A percentile compares a stretch with the other conserved stretches of the same genome.
Conservation (phyloP, 208 protist genomes). For the Acanthamoeba lenticulata region DNA sequence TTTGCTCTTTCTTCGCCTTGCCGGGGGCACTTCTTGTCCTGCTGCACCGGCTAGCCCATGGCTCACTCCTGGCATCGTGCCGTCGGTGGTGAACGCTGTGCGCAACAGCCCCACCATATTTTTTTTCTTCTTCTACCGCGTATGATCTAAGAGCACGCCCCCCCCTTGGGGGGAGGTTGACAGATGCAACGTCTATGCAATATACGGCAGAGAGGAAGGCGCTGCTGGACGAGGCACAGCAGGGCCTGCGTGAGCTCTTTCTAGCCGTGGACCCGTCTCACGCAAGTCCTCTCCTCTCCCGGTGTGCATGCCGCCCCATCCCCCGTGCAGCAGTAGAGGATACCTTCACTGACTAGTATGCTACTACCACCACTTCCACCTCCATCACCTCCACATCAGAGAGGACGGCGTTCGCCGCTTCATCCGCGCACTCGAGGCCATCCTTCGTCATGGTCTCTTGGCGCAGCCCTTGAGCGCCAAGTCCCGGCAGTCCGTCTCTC, state of each 20-base stretch:
- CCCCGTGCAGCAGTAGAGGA: not conserved
- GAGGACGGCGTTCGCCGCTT: not conserved
- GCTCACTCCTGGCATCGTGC: slow-evolving; percentile 11
- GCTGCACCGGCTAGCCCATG: not conserved
- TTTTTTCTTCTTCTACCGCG: not conserved
- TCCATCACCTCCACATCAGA: too few species aligned
- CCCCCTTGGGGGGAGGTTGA: not conserved
- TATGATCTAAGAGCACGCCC: not conserved
- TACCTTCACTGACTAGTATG: too few species aligned
- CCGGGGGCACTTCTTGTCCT: not conserved
- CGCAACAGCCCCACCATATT: not conserved
- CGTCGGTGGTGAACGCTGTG: slow-evolving; percentile 39
- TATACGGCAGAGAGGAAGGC: not conserved
- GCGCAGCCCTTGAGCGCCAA: not conserved
- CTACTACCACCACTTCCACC: too few species aligned
- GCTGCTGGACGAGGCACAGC: slow-evolving; percentile 1
- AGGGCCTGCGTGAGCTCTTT: not conserved
- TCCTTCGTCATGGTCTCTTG: not conserved
- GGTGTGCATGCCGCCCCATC: not conserved
- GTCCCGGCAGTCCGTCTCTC: not conserved
- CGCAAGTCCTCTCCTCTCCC: not conserved
- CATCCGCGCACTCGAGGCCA: not conserved
- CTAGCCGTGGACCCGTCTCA: not conserved
- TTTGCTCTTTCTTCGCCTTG: not conserved
- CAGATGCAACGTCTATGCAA: slow-evolving; percentile 44